Percentiles rank a stretch among this genome's conserved stretches.
Evolutionary conservation across 176 grass and related monocot genomes (phyloP).

Genomic region (Elaeis guineensis): DNA sequence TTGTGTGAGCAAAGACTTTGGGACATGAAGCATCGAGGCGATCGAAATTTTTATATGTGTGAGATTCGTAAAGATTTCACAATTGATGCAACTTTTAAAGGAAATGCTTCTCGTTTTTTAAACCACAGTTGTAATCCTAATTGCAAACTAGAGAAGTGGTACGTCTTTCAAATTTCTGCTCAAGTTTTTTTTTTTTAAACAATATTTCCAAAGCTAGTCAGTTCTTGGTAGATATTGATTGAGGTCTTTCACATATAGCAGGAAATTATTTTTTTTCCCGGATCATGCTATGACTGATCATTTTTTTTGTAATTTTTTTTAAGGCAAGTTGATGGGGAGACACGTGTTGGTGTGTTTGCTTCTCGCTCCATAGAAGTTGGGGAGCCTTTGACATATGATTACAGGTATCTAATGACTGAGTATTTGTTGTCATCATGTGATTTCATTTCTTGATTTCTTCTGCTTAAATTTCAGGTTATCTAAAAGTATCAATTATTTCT

Average conservation of each 20-base stretch:
- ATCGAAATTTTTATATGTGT: conserved; percentile 96
- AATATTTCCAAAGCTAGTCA: too few relatives aligned
- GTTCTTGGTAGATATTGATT: too few relatives aligned
- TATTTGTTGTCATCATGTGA: too few relatives aligned
- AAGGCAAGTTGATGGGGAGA: conserved; percentile 86
- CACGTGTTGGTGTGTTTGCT: conserved; percentile 70
- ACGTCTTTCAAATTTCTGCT: conserved; percentile 1
- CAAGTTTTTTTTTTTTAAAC: too few relatives aligned
- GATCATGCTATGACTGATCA: conserved; percentile 17
- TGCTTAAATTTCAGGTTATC: too few relatives aligned
- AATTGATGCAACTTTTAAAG: conserved; percentile 98
- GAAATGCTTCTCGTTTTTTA: conserved; percentile 85
- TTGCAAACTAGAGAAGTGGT: conserved; percentile 98
- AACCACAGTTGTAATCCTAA: conserved; percentile 96
- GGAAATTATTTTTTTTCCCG: too few relatives aligned
- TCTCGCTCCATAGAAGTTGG: conserved; percentile 47
- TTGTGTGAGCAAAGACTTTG: conserved; percentile 87
- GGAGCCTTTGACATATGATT: conserved; percentile 77
- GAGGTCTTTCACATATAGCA: too few relatives aligned
- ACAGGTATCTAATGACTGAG: conserved; percentile 39
- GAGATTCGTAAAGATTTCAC: conserved; percentile 95
- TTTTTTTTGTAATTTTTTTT: conserved; percentile 19
- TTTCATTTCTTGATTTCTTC: too few relatives aligned
- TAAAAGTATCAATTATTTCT: too few relatives aligned
- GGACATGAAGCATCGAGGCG: conserved; percentile 71